Base-by-base conservation (phyloP, 2,329 filamentous ascomycete species). In the Mariannaea sp. region DNA sequence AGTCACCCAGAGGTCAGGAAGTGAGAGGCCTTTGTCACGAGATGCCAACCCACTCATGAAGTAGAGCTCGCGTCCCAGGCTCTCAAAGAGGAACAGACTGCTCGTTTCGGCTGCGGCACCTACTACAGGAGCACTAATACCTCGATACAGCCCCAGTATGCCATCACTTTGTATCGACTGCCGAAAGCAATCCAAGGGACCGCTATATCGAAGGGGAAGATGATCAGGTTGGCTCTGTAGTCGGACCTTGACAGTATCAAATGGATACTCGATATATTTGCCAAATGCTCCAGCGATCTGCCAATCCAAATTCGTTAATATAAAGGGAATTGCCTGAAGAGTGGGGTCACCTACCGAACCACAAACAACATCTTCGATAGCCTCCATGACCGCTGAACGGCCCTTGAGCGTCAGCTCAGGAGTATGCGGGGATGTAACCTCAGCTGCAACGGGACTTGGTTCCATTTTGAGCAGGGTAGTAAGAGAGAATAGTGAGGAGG, bases 191-290 rank as follows among this genome's bases (percentile, higher is more conserved):
- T 99, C 94, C 59, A 97, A 67, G 0, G 94, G 93, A 0, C 94
- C 94, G 5, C 77, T 85, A 73, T 97, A 97, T 55, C 83, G 86
- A 16, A 92, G 82, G 13, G 91, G 92, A 2, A 91, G 79, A 65
- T 88, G 84, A 71, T 93, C 88, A 27, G 92, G 90, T 72, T 97
- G 93, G n/a, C 93, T 94, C 72, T 99, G 94, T 9, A 99, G 83
- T 33, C 94, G 89, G 55, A 99, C 94, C 76, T 99, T 99, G 72
- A 99, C 87, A 0, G 94, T 99, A 75, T 99, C 94, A 75, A 99
- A 99, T 19, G 94, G 94, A 71, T 97, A 99, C 72, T 99, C 94
- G 69, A 99, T 93, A 71, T 93, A 90, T 77, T 97, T 99, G 58
- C 93, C 93, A 29, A 90, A 86, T 55, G 95, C 84, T 56, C 94